Conservation (phyloP, 805 yeast species). For the Barnettozyma sucrosica region DNA sequence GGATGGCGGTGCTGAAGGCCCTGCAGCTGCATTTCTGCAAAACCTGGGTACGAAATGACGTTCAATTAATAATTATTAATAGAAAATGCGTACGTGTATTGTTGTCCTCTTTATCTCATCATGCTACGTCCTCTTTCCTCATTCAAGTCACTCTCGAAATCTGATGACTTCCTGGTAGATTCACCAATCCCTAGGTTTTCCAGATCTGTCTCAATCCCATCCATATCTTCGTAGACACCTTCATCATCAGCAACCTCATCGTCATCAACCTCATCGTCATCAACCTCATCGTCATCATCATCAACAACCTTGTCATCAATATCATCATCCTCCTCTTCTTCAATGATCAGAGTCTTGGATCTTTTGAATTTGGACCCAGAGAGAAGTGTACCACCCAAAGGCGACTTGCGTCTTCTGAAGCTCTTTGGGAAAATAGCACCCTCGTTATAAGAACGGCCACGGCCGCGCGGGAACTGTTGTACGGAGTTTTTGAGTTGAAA, state of each 20-base stretch:
- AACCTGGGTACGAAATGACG: constrained; percentile 7
- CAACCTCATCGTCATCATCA: constrained; percentile 13
- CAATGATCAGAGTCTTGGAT: constrained; percentile 18
- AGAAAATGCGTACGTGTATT: background rate
- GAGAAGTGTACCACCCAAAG: constrained; percentile 23
- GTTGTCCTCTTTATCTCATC: background rate
- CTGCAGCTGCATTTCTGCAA: constrained; percentile 31
- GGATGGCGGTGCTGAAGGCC: constrained; percentile 28
- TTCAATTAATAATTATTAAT: background rate
- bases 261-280: constrained; percentile 7
- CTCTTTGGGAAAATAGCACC: constrained; percentile 19
- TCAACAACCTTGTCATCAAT: constrained; percentile 11
- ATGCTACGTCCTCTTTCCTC: constrained; percentile 17
- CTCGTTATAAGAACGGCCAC: constrained; percentile 13
- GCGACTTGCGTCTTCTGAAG: constrained; percentile 24
- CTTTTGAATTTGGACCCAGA: constrained; percentile 16
- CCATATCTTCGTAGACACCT: constrained; percentile 8
- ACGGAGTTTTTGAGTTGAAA: constrained; percentile 1
- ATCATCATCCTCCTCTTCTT: constrained; percentile 20
- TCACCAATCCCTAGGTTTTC: constrained; percentile 19
- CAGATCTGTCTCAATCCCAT: constrained; percentile 19
- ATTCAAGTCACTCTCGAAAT: constrained; percentile 19
- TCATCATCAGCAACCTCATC: constrained; percentile 9
- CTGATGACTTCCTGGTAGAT: constrained; percentile 21
- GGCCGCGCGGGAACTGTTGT: background rate